Evolutionary conservation across 2,329 filamentous ascomycete genomes (phyloP).

Genomic region (Aureobasidium leucospermi): DNA sequence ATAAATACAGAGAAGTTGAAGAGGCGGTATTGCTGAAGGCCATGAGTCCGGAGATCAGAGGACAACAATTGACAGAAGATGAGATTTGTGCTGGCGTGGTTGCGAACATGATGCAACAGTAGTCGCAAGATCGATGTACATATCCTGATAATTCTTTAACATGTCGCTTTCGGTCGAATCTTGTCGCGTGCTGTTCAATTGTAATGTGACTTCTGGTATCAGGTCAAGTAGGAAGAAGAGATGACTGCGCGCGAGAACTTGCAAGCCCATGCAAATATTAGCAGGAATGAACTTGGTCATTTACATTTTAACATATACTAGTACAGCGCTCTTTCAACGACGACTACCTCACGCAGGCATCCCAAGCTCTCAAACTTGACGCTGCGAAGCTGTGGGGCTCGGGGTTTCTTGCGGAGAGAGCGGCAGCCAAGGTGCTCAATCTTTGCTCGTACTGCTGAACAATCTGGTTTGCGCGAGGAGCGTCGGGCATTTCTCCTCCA

Average conservation of each 20-base stretch:
- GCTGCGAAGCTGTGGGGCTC: neutral
- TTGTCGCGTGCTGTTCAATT: no score
- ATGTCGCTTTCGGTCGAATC: no score
- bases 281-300: neutral
- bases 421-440: neutral
- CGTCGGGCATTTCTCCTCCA: constrained; percentile 25
- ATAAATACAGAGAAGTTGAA: constrained; percentile 49
- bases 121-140: neutral
- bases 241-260: no score
- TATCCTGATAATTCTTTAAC: neutral
- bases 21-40: constrained; percentile 17
- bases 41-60: constrained; percentile 3
- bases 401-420: neutral
- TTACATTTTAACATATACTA: neutral
- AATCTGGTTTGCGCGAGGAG: constrained; percentile 7
- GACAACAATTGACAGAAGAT: neutral
- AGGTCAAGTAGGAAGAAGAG: no score
- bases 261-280: no score
- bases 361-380: neutral
- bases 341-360: neutral
- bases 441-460: constrained; percentile 5
- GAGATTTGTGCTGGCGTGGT: neutral
- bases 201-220: no score
- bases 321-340: neutral
- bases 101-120: neutral